A percentile compares a stretch with the other conserved stretches of the same genome.
These are phyloP conservation scores for Cystofilobasidium bisporidii DNA, from an alignment of 768 basidiomycete genomes.

Conservation along the genomic window DNA sequence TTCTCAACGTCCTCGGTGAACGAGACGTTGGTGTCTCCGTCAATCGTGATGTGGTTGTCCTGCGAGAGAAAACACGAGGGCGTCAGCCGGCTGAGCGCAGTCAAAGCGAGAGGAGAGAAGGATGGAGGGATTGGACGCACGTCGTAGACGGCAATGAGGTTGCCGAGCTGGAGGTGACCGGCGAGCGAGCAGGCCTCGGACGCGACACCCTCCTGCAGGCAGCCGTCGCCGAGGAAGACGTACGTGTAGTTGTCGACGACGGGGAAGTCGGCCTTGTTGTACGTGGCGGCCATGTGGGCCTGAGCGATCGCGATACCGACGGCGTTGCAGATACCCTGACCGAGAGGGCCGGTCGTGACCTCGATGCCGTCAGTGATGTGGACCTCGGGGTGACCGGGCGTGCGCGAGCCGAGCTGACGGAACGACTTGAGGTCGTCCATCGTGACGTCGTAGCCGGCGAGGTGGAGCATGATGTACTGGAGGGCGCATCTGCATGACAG, in stretches of 20 bases:
- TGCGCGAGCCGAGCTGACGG: constrained; percentile 80
- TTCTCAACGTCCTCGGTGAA: constrained; percentile 90
- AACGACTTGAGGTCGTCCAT: constrained; percentile 87
- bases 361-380: constrained; percentile 51
- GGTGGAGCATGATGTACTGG: constrained; percentile 83
- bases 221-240: constrained; percentile 88
- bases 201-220: constrained; percentile 95
- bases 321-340: constrained; percentile 78
- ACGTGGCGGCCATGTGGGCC: constrained; percentile 78
- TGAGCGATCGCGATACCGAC: constrained; percentile 91
- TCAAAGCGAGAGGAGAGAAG: too few species aligned
- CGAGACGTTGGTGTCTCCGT: constrained; percentile 79
- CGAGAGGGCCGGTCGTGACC: constrained; percentile 92
- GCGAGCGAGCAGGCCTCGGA: constrained; percentile 84
- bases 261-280: constrained; percentile 69
- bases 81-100: too few species aligned
- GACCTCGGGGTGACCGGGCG: constrained; percentile 85
- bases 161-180: constrained; percentile 86
- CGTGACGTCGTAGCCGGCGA: constrained; percentile 82
- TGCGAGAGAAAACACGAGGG: too few species aligned
- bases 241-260: constrained; percentile 82
- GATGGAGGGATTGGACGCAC: background rate
- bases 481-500: constrained; percentile 64
- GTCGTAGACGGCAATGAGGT: constrained; percentile 86
- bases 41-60: constrained; percentile 95